These are phyloP conservation scores for Elaeis oleifera DNA, from an alignment of 202 grass and related monocot genomes.

Conservation along the genomic window DNA sequence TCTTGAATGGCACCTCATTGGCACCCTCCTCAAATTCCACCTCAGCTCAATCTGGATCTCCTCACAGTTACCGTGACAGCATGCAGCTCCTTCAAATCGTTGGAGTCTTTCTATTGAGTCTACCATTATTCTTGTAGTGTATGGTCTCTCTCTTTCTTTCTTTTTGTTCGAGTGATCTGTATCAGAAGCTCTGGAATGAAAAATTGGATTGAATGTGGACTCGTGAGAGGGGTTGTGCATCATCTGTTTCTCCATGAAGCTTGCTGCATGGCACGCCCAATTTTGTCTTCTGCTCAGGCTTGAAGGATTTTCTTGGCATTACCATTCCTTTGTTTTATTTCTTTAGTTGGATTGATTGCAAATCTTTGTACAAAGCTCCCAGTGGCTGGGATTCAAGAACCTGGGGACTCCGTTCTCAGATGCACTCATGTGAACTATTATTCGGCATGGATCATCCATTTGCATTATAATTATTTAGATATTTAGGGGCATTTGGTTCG, in stretches of 20 bases:
- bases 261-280: background rate
- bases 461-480: no score
- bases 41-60: slow-evolving; percentile 26
- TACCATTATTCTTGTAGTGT: slow-evolving; percentile 42
- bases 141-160: background rate
- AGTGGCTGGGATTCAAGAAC: no score
- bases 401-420: no score
- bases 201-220: background rate
- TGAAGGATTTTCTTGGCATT: no score
- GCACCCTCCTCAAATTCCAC: slow-evolving; percentile 81
- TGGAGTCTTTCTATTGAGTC: slow-evolving; percentile 29
- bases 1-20: slow-evolving; percentile 57
- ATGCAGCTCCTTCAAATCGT: slow-evolving; percentile 19
- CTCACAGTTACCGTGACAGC: slow-evolving; percentile 17
- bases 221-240: slow-evolving; percentile 10
- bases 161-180: slow-evolving; percentile 1
- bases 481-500: no score
- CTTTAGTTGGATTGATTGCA: no score
- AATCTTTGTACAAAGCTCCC: no score
- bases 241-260: background rate
- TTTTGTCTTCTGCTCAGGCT: background rate
- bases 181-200: slow-evolving; percentile 5
- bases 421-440: no score
- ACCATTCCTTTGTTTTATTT: no score
- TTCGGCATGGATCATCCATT: no score